Conservation (phyloP, 1,139 yeast genomes). For the Yamadazyma taylorii region DNA sequence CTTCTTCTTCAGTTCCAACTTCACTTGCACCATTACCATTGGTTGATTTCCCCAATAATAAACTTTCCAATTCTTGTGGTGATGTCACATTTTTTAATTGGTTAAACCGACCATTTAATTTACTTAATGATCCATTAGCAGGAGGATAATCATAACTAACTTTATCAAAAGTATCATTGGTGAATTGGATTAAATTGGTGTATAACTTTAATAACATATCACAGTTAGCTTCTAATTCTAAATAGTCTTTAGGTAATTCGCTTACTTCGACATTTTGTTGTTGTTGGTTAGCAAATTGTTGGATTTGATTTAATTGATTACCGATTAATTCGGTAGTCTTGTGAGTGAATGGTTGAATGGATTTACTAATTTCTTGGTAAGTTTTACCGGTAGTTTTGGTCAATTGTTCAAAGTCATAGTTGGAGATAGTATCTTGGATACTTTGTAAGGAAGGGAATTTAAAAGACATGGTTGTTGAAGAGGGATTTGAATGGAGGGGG, state of each 20-base stretch:
- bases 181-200: constrained; percentile 57
- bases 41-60: constrained; percentile 34
- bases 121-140: constrained; percentile 48
- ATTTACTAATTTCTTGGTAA: constrained; percentile 42
- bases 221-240: constrained; percentile 62
- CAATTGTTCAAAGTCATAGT: constrained; percentile 40
- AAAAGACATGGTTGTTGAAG: constrained; percentile 40
- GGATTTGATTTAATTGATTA: constrained; percentile 44
- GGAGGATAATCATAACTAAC: constrained; percentile 77
- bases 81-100: constrained; percentile 61
- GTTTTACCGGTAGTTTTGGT: constrained; percentile 41
- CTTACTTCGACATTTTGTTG: constrained; percentile 43
- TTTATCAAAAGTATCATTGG: constrained; percentile 60
- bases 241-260: constrained; percentile 73
- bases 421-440: constrained; percentile 46
- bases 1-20: constrained; percentile 13
- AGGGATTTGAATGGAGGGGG: too few relatives aligned
- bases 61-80: constrained; percentile 64
- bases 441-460: constrained; percentile 50
- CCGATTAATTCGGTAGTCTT: constrained; percentile 41
- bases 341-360: constrained; percentile 45
- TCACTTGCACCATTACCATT: constrained; percentile 15
- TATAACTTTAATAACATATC: constrained; percentile 62
- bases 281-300: constrained; percentile 34
- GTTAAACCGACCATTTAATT: constrained; percentile 50